A percentile compares a stretch with the other conserved stretches of the same genome.
Conservation (phyloP, 2,329 filamentous ascomycete genomes). For the Talaromyces amestolkiae region DNA sequence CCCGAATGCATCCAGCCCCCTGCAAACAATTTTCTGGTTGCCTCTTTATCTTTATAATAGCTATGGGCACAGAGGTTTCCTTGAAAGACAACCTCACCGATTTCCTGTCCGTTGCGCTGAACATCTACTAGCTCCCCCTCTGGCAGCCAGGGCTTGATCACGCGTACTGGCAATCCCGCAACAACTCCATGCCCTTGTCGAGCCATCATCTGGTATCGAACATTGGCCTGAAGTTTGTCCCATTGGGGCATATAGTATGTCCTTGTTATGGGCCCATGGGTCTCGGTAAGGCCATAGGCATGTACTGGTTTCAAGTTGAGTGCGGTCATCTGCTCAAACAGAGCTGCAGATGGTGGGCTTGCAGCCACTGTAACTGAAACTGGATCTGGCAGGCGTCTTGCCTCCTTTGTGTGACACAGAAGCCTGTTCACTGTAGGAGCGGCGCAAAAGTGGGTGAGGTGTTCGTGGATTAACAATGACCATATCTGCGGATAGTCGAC, state of each 20-base stretch:
- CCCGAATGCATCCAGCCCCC: conserved; percentile 86
- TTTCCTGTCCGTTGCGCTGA: conserved; percentile 66
- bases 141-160: conserved; percentile 75
- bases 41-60: conserved; percentile 86
- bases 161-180: conserved; percentile 72
- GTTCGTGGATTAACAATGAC: conserved; percentile 78
- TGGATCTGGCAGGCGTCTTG: conserved; percentile 63
- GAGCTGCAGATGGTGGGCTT: conserved; percentile 79
- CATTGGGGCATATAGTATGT: conserved; percentile 83
- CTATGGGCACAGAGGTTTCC: conserved; percentile 91
- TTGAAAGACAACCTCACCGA: conserved; percentile 79
- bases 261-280: conserved; percentile 93
- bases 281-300: conserved; percentile 84
- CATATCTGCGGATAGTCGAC: conserved; percentile 94
- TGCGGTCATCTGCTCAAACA: conserved; percentile 88
- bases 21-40: conserved; percentile 80
- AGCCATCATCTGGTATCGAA: conserved; percentile 87
- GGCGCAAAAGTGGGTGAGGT: conserved; percentile 91
- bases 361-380: conserved; percentile 91
- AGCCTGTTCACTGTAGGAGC: conserved; percentile 95
- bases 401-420: conserved; percentile 75
- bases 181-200: conserved; percentile 91
- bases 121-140: conserved; percentile 67
- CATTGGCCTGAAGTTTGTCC: conserved; percentile 68
- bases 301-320: conserved; percentile 88